Conservation (phyloP, 2,329 filamentous ascomycete genomes). For the Pestalotiopsis sp. region DNA sequence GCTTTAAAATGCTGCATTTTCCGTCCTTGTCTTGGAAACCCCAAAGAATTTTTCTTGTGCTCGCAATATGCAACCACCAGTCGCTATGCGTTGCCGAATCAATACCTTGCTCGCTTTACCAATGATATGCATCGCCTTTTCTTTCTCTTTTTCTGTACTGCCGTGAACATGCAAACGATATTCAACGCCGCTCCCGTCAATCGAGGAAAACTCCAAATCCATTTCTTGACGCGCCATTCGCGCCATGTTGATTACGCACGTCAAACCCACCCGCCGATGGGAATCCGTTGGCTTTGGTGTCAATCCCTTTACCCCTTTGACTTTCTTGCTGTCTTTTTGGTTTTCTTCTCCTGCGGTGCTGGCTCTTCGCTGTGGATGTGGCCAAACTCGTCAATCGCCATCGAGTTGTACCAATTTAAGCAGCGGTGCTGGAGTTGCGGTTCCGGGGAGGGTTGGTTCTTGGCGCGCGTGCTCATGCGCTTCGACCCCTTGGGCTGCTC, state of each 20-base stretch:
- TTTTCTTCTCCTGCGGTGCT: constrained; percentile 54
- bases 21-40: neutral
- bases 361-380: constrained; percentile 60
- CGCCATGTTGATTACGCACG: neutral
- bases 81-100: neutral
- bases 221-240: neutral
- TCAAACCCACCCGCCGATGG: too few species aligned
- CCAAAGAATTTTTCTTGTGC: neutral
- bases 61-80: neutral
- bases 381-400: constrained; percentile 58
- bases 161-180: neutral
- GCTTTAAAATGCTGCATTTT: neutral
- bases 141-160: neutral
- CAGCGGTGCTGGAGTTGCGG: constrained; percentile 48
- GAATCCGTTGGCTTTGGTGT: too few species aligned
- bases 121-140: neutral
- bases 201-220: neutral
- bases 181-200: neutral
- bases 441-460: constrained; percentile 50
- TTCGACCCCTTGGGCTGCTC: constrained; percentile 33
- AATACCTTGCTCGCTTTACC: neutral
- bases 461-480: constrained; percentile 50
- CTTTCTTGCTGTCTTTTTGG: constrained; percentile 42
- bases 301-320: constrained; percentile 39
- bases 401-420: constrained; percentile 58